These are phyloP conservation scores for Rhodosporidiobolus odoratus DNA, from an alignment of 768 basidiomycete genomes.

Conservation along the genomic window DNA sequence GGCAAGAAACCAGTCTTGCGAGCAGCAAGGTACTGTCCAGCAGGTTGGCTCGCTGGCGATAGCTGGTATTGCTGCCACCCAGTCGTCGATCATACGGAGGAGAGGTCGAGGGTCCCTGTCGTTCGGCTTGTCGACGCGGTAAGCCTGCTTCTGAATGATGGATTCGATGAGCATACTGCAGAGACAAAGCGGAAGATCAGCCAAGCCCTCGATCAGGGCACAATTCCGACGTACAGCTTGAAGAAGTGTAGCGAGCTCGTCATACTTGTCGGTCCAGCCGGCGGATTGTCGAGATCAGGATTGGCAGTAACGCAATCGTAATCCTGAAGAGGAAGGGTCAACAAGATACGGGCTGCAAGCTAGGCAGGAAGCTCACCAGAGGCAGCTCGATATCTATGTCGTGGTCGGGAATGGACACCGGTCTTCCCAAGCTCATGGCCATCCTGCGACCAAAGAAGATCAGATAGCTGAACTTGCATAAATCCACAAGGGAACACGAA, in stretches of 20 bases:
- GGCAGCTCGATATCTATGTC: conserved; percentile 43
- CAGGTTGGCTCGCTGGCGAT: conserved; percentile 2
- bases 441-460: conserved; percentile 36
- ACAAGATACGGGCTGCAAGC: not conserved
- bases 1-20: conserved; percentile 22
- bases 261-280: conserved; percentile 31
- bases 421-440: conserved; percentile 39
- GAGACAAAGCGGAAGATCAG: not conserved
- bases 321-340: conserved; percentile 9
- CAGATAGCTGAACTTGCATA: not conserved
- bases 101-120: not conserved
- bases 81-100: conserved; percentile 14
- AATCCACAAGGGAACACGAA: too few species aligned
- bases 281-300: conserved; percentile 8
- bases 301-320: conserved; percentile 39
- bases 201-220: too few species aligned
- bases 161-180: conserved; percentile 40
- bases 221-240: conserved; percentile 18
- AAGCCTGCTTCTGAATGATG: conserved; percentile 33
- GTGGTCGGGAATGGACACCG: conserved; percentile 40
- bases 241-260: conserved; percentile 42
- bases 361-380: not conserved
- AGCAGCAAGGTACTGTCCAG: not conserved
- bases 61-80: conserved; percentile 18
- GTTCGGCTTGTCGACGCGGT: conserved; percentile 16